Base-by-base conservation (phyloP, 768 basidiomycete species). In the Pholiota microspora region DNA sequence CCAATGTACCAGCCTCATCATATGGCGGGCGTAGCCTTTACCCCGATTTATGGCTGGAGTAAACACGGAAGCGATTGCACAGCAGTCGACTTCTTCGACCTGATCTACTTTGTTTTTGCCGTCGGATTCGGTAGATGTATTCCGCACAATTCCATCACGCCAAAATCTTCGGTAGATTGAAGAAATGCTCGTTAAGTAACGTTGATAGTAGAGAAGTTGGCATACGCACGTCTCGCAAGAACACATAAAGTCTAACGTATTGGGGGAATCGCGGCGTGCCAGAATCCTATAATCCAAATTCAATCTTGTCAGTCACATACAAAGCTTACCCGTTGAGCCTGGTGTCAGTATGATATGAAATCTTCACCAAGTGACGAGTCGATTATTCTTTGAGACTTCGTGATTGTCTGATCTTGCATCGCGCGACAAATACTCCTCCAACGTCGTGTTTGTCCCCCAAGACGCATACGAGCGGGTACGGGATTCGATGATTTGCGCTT, bases 1-100 rank as follows among this genome's bases (percentile, higher is more conserved):
- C 70, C 70, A 71, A 61, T 88, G 85, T 31, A 88, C 52, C 21
- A 88, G 73, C 12, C 77, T 71, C 84, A 86, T 84, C 84, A 86
- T 84, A 56, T 83, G 81, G 9, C 65, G 63, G 8, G 79, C 84
- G 56, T 84, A 86, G 16, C 86, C 84, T 49, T 77, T 77, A 9
- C 75, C 69, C 50, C 83, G 76, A 16, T 82, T 72, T 27, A 60
- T 52, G 0, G 72, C 63, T 13, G 80, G 79, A 4, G 83, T 85
- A 64, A 76, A 87, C 7, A 86, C 83, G 3, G 75, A 75, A 0
- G 83, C 83, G 36, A 87, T 67, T 1, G 69, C 81, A 56, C 85
- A 85, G 35, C 78, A 76, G 7, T 69, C 55, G 0, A 74, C 76
- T 44, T 71, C 62, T 45, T 75, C 66, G 0, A 44, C 55, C 7